Base-by-base conservation (phyloP, 164 flowering plant genomes). In the Dillenia suffruticosa region DNA sequence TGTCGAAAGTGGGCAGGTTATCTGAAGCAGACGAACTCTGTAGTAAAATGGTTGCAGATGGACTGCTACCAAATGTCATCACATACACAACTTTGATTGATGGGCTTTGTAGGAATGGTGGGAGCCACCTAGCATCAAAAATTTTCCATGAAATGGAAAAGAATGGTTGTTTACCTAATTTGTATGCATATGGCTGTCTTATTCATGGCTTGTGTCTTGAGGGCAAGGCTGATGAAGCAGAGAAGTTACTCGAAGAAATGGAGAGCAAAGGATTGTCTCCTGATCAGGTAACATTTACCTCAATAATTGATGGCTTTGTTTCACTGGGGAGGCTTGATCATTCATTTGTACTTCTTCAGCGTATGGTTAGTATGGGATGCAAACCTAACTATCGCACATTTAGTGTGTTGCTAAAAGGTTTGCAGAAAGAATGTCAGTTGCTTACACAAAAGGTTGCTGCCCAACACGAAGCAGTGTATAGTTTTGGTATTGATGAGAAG, bases 1-100 rank as follows among this genome's bases (percentile, higher is more conserved):
- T 86, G 48, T 70, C 73, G 51, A 87, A 77, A 60, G 77, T 49
- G 40, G 72, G 73, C 45, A 77, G 64, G 61, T 57, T 80, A 9
- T 56, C 76, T 24, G 88, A 87, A 72, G 87, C 74, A 4, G 74
- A 74, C 50, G 72, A 74, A 19, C 56, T 79, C 14, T 72, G 70
- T 58, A 61, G 51, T 49, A 67, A 72, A 65, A 82, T 90, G 85
- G 63, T 26, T 16, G 80, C 81, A 63, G 68, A 64, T 64, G 86
- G 88, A 14, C 57, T 91, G 68, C 59, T 57, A n/a, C 88, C 91
- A 45, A 85, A 82, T 75, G 84, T 81, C 11, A 74, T 88, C 43
- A 86, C 95, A 51, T 91, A 85, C 69, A 77, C 94, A 44, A 78
- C 86, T 60, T 70, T 89, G 69, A 75, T 91, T 64, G 84, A 85